Percentiles rank a stretch among this genome's conserved stretches.
These are phyloP conservation scores for Globisporangium apiculatum DNA, from an alignment of 352 stramenopile species.

Conservation along the genomic window DNA sequence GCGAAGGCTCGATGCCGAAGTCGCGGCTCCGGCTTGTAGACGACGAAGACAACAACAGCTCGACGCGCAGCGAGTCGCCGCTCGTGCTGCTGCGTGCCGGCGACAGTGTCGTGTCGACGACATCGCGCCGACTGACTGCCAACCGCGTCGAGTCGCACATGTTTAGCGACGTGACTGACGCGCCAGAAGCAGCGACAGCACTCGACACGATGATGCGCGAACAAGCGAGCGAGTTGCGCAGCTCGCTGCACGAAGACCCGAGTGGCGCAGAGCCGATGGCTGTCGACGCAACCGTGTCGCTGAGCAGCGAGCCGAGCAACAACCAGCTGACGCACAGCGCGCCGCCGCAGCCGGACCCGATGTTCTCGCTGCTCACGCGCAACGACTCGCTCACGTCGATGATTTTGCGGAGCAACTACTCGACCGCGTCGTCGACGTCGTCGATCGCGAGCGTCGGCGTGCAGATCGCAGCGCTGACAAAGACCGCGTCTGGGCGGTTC, in stretches of 20 bases:
- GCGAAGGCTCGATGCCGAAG: constrained; percentile 30
- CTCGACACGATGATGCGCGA: constrained; percentile 14
- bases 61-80: not conserved
- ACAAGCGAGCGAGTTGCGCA: constrained; percentile 4
- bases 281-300: not conserved
- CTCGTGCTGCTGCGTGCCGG: not conserved
- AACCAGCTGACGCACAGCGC: constrained; percentile 10
- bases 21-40: constrained; percentile 16
- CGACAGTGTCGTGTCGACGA: not conserved
- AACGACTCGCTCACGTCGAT: constrained; percentile 12
- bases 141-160: constrained; percentile 6
- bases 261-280: not conserved
- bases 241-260: constrained; percentile 3
- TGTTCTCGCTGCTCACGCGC: constrained; percentile 7
- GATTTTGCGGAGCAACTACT: constrained; percentile 8
- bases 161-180: constrained; percentile 1
- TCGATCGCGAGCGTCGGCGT: constrained; percentile 14
- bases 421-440: constrained; percentile 12
- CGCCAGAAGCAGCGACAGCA: constrained; percentile 14
- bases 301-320: constrained; percentile 4
- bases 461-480: constrained; percentile 11
- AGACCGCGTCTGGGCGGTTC: constrained; percentile 4
- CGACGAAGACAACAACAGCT: constrained; percentile 11
- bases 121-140: constrained; percentile 1
- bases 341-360: not conserved